These are phyloP conservation scores for Talaromyces atroroseus DNA, from an alignment of 2,329 filamentous ascomycete species.

Conservation along the genomic window DNA sequence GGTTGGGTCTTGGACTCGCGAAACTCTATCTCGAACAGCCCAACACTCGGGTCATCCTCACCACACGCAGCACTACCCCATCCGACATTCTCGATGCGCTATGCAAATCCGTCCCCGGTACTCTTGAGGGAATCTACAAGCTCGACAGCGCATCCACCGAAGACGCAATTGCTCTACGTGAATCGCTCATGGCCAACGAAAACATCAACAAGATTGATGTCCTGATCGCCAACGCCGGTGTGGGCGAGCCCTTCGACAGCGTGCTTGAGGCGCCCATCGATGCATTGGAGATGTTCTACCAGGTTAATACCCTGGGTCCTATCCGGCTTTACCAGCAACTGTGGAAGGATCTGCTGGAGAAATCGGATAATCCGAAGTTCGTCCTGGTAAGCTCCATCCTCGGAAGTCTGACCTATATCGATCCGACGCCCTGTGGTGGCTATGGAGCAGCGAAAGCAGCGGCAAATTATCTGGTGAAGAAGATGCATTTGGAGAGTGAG, in stretches of 20 bases:
- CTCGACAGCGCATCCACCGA: conserved; percentile 11
- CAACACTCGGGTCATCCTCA: conserved; percentile 12
- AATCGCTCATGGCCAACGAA: background rate
- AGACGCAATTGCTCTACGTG: conserved; percentile 5
- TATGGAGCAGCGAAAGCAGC: conserved; percentile 10
- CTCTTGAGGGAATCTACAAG: conserved; percentile 9
- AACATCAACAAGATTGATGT: conserved; percentile 9
- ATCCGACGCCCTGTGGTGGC: conserved; percentile 6
- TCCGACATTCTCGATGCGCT: background rate
- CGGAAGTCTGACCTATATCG: background rate
- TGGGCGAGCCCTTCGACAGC: conserved; percentile 3
- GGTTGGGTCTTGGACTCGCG: conserved; percentile 11
- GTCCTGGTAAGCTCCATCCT: conserved; percentile 2
- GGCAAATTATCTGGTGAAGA: conserved; percentile 9
- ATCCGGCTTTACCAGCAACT: conserved; percentile 11
- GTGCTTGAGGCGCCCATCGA: conserved; percentile 7
- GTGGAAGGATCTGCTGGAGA: conserved; percentile 2
- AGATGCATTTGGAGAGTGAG: conserved; percentile 10
- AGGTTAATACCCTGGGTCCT: conserved; percentile 7
- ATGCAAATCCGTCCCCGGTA: background rate
- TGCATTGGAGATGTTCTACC: background rate
- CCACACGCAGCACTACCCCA: background rate
- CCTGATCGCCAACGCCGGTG: conserved; percentile 11
- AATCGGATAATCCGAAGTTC: conserved; percentile 5
- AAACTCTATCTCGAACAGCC: conserved; percentile 7